Conservation (phyloP, 768 basidiomycete genomes). For the Phanerochaete carnosa region DNA sequence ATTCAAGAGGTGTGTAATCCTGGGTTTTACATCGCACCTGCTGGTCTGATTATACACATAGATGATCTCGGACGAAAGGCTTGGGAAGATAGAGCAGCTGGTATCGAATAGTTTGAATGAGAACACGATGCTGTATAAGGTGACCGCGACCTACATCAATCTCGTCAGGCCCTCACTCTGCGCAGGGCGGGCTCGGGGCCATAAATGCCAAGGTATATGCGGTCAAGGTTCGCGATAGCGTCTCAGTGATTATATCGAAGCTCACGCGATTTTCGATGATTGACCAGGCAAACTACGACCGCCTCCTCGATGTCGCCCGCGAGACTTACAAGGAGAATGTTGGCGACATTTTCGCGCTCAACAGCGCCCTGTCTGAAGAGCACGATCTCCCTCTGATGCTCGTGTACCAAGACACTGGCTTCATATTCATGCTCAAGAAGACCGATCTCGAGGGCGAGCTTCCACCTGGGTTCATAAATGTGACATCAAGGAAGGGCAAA, state of each 20-base stretch:
- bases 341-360: constrained; percentile 77
- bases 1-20: constrained; percentile 49
- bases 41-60: constrained; percentile 21
- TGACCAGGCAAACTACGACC: constrained; percentile 67
- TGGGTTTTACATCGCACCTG: not conserved
- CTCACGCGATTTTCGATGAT: not conserved
- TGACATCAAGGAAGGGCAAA: constrained; percentile 61
- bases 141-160: constrained; percentile 23
- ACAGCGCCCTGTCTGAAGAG: constrained; percentile 52
- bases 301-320: constrained; percentile 88
- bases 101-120: constrained; percentile 73
- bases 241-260: not conserved
- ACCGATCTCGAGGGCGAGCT: constrained; percentile 55
- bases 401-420: constrained; percentile 70
- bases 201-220: constrained; percentile 87
- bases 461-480: constrained; percentile 71
- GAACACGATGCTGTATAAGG: constrained; percentile 58
- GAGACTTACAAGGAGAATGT: constrained; percentile 95
- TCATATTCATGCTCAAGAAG: constrained; percentile 71
- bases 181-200: constrained; percentile 66
- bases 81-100: constrained; percentile 56
- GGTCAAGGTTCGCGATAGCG: constrained; percentile 51
- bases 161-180: not conserved
- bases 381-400: constrained; percentile 64
- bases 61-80: constrained; percentile 75